Conservation (phyloP, 768 basidiomycete genomes). For the Mycena rebaudengoi region DNA sequence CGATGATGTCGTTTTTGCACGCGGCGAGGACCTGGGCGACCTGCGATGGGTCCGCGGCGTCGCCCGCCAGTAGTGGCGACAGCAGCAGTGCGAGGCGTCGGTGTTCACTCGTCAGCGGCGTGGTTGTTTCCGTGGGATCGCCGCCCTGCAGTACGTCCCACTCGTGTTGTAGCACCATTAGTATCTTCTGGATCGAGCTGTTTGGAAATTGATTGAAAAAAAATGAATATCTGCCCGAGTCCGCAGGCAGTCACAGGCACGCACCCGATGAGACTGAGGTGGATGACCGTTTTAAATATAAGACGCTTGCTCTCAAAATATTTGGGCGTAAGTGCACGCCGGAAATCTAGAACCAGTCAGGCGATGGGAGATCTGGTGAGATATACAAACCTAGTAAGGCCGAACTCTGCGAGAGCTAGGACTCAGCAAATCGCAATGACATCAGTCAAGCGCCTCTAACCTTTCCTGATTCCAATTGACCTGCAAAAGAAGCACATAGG, state of each 20-base stretch:
- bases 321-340: slow-evolving; percentile 54
- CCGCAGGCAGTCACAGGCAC: neutral
- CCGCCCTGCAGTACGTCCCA: slow-evolving; percentile 2
- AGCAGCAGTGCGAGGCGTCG: neutral
- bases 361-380: neutral
- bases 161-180: slow-evolving; percentile 51
- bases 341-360: slow-evolving; percentile 47
- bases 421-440: neutral
- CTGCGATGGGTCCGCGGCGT: slow-evolving; percentile 37
- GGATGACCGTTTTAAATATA: slow-evolving; percentile 57
- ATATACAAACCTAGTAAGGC: slow-evolving; percentile 1
- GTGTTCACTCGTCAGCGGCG: slow-evolving; percentile 12
- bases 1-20: slow-evolving; percentile 52
- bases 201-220: neutral
- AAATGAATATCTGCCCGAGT: neutral
- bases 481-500: slow-evolving; percentile 20
- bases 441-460: slow-evolving; percentile 4
- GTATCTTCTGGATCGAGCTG: slow-evolving; percentile 53
- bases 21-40: slow-evolving; percentile 42
- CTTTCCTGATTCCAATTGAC: slow-evolving; percentile 49
- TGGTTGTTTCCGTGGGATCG: no score
- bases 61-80: slow-evolving; percentile 50
- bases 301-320: slow-evolving; percentile 52
- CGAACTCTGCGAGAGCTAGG: slow-evolving; percentile 1
- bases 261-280: slow-evolving; percentile 58